Percentiles rank a stretch among this genome's conserved stretches.
Conservation (phyloP, 768 basidiomycete species). For the Podaxis sp. region DNA sequence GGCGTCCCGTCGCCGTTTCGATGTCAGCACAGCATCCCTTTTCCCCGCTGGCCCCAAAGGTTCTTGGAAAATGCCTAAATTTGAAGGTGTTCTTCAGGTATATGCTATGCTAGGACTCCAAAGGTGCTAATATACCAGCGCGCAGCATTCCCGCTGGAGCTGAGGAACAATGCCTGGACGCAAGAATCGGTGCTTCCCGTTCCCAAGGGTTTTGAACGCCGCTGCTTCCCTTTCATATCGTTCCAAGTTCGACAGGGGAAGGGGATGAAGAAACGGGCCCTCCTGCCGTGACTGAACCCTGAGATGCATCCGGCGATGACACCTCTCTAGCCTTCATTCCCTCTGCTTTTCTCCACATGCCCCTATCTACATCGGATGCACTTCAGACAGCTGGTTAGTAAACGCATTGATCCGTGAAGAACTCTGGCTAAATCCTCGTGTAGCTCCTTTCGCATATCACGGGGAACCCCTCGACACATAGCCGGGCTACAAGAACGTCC, state of each 20-base stretch:
- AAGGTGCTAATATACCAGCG: not conserved
- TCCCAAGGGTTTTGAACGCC: constrained; percentile 1
- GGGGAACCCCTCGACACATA: constrained; percentile 1
- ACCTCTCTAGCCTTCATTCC: not conserved
- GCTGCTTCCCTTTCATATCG: constrained; percentile 2
- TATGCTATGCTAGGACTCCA: too few species aligned
- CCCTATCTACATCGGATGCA: not conserved
- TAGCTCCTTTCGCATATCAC: constrained; percentile 3
- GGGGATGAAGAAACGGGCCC: not conserved
- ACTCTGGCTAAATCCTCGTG: not conserved
- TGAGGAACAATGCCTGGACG: not conserved
- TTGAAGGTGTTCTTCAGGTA: not conserved
- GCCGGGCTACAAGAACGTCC: not conserved
- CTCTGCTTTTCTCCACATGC: constrained; percentile 3
- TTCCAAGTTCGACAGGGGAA: not conserved
- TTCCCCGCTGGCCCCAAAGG: not conserved
- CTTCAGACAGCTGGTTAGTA: constrained; percentile 1
- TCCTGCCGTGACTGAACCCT: not conserved
- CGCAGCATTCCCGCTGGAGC: constrained; percentile 1
- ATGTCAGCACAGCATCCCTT: not conserved
- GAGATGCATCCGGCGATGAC: not conserved
- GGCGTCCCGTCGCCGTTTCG: not conserved
- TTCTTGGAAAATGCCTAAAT: not conserved
- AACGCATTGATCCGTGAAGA: not conserved
- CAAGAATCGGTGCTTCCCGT: not conserved